Base-by-base conservation (phyloP, 352 stramenopile genomes). In the Saprolegnia parasitica region DNA sequence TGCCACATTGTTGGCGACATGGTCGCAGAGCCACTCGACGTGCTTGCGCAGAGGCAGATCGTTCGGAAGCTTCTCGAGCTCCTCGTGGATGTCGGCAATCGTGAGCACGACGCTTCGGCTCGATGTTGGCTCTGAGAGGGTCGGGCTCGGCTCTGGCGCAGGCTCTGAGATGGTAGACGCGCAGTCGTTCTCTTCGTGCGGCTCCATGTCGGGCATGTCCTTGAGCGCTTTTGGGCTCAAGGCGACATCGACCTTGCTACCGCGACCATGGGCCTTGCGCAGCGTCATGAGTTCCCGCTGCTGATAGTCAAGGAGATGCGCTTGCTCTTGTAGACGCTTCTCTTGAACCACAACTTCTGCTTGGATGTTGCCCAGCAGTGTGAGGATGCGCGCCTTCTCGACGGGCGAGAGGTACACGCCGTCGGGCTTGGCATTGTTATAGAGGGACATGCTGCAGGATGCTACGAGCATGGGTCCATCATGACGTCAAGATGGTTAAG, bases 321-420 rank as follows among this genome's bases (percentile, higher is more conserved):
- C 21, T 56, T 67, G 58, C 39, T 23, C 49, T 42, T 67, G 37
- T 5, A 67, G 5, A 20, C 32, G n/a, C 21, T 56, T 37, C 50
- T 40, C 37, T 24, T 67, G 58, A 2, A 24, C 24, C 20, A 21
- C 37, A n/a, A 29, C 49, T 37, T 67, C 58, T 1, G 18, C 16
- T 39, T 56, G 37, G 20, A 67, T 67, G 58, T 56, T 54, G 20
- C 40, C 9, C 11, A 67, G 58, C 9, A 67, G 37, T 18, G 21
- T 32, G 18, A 67, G 21, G 58, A 67, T 67, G 20, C 58, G 58
- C 16, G 58, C 20, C 29, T 67, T 67, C 8, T 67, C 50, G 21
- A 55, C 40, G 13, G 42, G 18, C 13, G 42, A 49, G 42, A 49
- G 42, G 18, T 49, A 49, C 42, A 49, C 42, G 42, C 42, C 42